Evolutionary conservation across 805 yeast genomes (phyloP).

Genomic region (Saccharomycopsis sp.): DNA sequence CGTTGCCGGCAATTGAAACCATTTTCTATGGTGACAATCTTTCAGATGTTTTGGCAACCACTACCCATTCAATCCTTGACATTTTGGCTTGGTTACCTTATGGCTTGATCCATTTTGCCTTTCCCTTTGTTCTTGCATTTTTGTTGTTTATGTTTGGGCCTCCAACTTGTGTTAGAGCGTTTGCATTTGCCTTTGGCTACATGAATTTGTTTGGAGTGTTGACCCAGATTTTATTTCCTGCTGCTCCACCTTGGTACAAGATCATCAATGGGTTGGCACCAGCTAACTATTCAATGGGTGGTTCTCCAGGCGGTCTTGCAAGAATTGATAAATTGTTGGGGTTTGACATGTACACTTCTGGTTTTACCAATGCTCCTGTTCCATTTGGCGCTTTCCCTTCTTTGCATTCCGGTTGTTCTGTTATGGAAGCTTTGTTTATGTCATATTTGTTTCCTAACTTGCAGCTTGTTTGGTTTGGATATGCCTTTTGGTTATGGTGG

Average conservation of each 20-base stretch:
- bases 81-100: slow-evolving; percentile 94
- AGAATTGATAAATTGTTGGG: slow-evolving; percentile 78
- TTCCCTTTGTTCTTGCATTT: slow-evolving; percentile 80
- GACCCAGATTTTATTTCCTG: slow-evolving; percentile 75
- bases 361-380: slow-evolving; percentile 76
- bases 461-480: slow-evolving; percentile 56
- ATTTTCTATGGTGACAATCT: slow-evolving; percentile 86
- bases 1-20: slow-evolving; percentile 86
- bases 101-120: slow-evolving; percentile 82
- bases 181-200: slow-evolving; percentile 90
- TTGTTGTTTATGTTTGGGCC: slow-evolving; percentile 82
- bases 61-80: slow-evolving; percentile 57
- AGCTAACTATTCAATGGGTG: slow-evolving; percentile 84
- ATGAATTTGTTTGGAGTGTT: slow-evolving; percentile 84
- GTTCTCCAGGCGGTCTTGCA: slow-evolving; percentile 92
- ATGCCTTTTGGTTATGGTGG: slow-evolving; percentile 97
- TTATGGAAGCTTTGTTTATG: slow-evolving; percentile 85
- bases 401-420: slow-evolving; percentile 88
- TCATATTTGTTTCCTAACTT: slow-evolving; percentile 70
- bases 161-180: slow-evolving; percentile 73
- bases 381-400: slow-evolving; percentile 90
- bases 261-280: slow-evolving; percentile 76
- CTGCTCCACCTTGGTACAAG: slow-evolving; percentile 98
- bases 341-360: slow-evolving; percentile 70
- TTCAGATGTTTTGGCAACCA: slow-evolving; percentile 71